Conservation (phyloP, 2,329 filamentous ascomycete genomes). For the Calonectria pteridis region DNA sequence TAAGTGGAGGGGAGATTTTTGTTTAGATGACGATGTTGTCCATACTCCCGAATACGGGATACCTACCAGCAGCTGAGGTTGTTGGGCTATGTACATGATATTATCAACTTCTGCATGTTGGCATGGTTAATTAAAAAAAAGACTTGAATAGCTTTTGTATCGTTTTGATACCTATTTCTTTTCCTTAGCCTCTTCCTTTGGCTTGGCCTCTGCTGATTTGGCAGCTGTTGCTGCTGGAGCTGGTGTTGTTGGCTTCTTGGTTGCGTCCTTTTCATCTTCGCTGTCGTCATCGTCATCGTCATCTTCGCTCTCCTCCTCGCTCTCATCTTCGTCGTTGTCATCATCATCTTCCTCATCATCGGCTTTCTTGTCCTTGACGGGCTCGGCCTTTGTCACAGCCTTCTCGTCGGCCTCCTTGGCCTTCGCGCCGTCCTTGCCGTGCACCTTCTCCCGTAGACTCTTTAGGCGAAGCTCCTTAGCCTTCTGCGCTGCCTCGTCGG, state of each 20-base stretch:
- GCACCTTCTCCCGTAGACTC: constrained; percentile 66
- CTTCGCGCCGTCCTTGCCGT: constrained; percentile 57
- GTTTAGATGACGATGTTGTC: constrained; percentile 26
- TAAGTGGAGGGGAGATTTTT: constrained; percentile 25
- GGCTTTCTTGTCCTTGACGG: background rate
- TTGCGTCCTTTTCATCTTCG: background rate
- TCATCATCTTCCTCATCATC: constrained; percentile 5
- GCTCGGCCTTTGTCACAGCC: background rate
- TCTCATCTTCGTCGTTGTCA: constrained; percentile 27
- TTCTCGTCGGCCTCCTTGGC: constrained; percentile 23
- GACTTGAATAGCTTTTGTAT: constrained; percentile 5
- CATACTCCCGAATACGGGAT: constrained; percentile 37
- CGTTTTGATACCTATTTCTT: constrained; percentile 24
- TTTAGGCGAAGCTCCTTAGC: constrained; percentile 71
- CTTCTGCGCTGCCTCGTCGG: constrained; percentile 75
- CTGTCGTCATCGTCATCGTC: background rate
- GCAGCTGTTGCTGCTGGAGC: background rate
- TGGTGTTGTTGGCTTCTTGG: background rate
- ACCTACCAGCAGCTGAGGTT: constrained; percentile 15
- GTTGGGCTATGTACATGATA: constrained; percentile 28
- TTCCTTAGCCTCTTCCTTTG: constrained; percentile 17
- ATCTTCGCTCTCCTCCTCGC: constrained; percentile 27
- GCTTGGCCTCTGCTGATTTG: constrained; percentile 6
- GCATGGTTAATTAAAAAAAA: constrained; percentile 21
- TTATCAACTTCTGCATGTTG: constrained; percentile 18